phyloP scores from a whole-genome alignment of 768 basidiomycete species.

The Tylopilus cervinicoccineus region DNA sequence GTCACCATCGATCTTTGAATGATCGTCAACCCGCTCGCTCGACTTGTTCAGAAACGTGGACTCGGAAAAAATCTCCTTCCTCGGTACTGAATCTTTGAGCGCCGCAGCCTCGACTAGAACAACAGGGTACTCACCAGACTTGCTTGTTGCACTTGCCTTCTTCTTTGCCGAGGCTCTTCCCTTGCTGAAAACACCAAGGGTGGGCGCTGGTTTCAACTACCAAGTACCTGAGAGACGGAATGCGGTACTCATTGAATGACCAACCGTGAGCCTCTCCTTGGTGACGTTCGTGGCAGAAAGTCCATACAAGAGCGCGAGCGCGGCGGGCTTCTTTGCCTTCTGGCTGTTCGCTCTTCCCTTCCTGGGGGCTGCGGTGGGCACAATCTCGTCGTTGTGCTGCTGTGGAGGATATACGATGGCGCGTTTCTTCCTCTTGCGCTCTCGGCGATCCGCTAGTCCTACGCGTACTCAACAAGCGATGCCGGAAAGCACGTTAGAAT shows the following conservation, averaged over 20 bases:
- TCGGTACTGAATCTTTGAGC: slow-evolving; percentile 13
- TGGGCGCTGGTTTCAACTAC: slow-evolving; percentile 29
- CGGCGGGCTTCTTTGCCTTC: slow-evolving; percentile 25
- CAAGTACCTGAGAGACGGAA: slow-evolving; percentile 1
- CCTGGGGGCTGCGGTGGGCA: slow-evolving; percentile 1
- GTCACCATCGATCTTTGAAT: slow-evolving; percentile 4
- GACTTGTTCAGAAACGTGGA: slow-evolving; percentile 39
- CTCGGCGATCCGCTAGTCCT: slow-evolving; percentile 66
- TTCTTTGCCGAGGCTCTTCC: slow-evolving; percentile 33
- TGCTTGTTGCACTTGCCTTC: slow-evolving; percentile 9
- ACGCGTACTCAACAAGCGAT: not conserved
- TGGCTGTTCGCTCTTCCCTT: slow-evolving; percentile 13
- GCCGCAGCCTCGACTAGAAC: not conserved
- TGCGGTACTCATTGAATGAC: not conserved
- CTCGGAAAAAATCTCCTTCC: slow-evolving; percentile 42
- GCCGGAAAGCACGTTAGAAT: not conserved
- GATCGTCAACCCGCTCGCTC: slow-evolving; percentile 5
- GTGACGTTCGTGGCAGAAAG: slow-evolving; percentile 37
- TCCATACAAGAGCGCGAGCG: slow-evolving; percentile 35
- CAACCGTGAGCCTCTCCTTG: slow-evolving; percentile 35
- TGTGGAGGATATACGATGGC: slow-evolving; percentile 40
- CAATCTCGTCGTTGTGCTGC: slow-evolving; percentile 6
- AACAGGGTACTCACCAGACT: slow-evolving; percentile 11
- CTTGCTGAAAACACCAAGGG: slow-evolving; percentile 35
- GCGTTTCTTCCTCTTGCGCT: slow-evolving; percentile 57